A percentile compares a stretch with the other conserved stretches of the same genome.
Evolutionary conservation across 345 rosid species (phyloP).

Genomic region (Syzygium jambos): DNA sequence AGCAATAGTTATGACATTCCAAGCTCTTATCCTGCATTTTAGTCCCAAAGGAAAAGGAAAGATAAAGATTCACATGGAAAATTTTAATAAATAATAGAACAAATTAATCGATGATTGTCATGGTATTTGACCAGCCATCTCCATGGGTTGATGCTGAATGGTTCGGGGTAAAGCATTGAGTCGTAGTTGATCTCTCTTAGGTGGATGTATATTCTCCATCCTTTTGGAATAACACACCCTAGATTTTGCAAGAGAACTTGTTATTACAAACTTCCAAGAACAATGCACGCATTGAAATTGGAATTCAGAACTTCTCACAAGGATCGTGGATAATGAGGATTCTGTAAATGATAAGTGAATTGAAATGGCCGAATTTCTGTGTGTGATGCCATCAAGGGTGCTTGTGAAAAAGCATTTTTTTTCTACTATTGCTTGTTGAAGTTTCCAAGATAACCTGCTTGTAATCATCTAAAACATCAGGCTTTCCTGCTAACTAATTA

Average conservation of each 20-base stretch:
- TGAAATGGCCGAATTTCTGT: neutral
- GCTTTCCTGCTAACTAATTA: neutral
- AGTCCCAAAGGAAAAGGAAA: neutral
- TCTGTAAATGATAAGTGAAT: neutral
- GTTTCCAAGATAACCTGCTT: neutral
- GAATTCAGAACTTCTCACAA: neutral
- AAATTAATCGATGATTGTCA: neutral
- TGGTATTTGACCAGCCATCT: neutral
- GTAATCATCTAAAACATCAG: neutral
- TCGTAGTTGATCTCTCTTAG: conserved; percentile 74
- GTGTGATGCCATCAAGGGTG: neutral
- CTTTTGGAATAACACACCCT: conserved; percentile 77
- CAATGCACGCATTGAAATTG: neutral
- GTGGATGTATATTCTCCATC: conserved; percentile 84
- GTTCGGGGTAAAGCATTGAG: conserved; percentile 2
- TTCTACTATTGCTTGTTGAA: neutral
- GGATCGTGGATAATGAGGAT: neutral
- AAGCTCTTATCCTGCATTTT: conserved; percentile 44
- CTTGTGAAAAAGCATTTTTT: neutral
- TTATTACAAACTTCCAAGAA: neutral
- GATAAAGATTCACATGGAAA: neutral
- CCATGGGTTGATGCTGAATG: no score
- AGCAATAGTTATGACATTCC: conserved; percentile 45
- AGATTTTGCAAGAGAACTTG: neutral
- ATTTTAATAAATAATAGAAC: neutral